Evolutionary conservation across 1,284 basidiomycete genomes (phyloP).

Genomic region (Leccinum fuscescens): DNA sequence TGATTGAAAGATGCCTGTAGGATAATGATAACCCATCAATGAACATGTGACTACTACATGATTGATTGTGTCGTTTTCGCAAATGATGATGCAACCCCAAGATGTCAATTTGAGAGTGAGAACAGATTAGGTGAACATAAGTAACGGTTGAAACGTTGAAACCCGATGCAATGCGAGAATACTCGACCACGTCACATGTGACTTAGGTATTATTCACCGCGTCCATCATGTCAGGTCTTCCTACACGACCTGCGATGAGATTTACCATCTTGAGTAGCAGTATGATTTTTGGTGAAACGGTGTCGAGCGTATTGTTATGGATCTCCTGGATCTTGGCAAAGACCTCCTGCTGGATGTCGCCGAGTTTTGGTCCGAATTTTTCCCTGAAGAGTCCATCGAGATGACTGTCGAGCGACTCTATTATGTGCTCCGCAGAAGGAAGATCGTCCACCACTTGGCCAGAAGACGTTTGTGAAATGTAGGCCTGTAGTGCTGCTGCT

Average conservation of each 20-base stretch:
- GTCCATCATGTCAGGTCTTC: slow-evolving; percentile 25
- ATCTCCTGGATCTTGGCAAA: slow-evolving; percentile 38
- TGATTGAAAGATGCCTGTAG: slow-evolving; percentile 25
- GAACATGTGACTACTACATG: slow-evolving; percentile 16
- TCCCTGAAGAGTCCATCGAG: slow-evolving; percentile 40
- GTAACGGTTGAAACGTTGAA: background rate
- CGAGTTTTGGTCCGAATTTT: slow-evolving; percentile 39
- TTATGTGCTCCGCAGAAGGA: slow-evolving; percentile 42
- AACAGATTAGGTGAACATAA: background rate
- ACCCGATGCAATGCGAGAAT: background rate
- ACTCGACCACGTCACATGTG: background rate
- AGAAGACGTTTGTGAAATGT: slow-evolving; percentile 35
- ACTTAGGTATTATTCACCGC: slow-evolving; percentile 7
- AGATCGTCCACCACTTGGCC: slow-evolving; percentile 25
- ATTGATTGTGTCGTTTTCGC: slow-evolving; percentile 8
- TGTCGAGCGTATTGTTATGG: slow-evolving; percentile 37
- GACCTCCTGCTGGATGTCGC: slow-evolving; percentile 37
- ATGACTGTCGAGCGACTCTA: slow-evolving; percentile 40
- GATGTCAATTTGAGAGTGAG: background rate
- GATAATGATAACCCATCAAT: slow-evolving; percentile 4
- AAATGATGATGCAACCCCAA: background rate
- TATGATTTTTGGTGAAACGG: slow-evolving; percentile 40
- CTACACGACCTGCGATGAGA: slow-evolving; percentile 29
- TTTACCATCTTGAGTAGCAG: slow-evolving; percentile 30
- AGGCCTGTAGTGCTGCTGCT: slow-evolving; percentile 39